These are phyloP conservation scores for Auricularia heimuer DNA, from an alignment of 768 basidiomycete genomes.

Conservation along the genomic window DNA sequence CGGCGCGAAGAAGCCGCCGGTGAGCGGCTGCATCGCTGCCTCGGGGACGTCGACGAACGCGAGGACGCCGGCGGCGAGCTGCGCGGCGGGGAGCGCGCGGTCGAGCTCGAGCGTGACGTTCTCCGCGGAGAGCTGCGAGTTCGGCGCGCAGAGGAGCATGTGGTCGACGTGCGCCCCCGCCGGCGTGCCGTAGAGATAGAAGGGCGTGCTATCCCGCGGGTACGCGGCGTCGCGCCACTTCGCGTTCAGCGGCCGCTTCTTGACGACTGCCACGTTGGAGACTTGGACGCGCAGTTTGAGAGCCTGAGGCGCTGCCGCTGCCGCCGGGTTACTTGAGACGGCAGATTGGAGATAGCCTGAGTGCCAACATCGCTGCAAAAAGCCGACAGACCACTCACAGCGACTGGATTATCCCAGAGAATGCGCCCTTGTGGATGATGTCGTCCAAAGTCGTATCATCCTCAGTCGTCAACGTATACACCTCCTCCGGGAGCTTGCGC, in stretches of 20 bases:
- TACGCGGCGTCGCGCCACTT: slow-evolving; percentile 23
- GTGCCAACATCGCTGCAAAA: no score
- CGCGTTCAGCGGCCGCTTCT: slow-evolving; percentile 21
- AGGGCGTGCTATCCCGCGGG: slow-evolving; percentile 22
- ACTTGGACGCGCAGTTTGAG: slow-evolving; percentile 9
- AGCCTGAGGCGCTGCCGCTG: background rate
- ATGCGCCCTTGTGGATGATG: no score
- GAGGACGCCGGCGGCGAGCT: background rate
- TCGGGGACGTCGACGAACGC: background rate
- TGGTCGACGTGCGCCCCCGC: slow-evolving; percentile 28
- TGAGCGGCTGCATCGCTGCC: background rate
- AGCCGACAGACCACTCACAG: background rate
- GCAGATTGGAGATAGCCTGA: background rate
- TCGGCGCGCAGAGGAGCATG: slow-evolving; percentile 19
- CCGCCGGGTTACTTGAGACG: background rate
- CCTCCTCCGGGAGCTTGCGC: slow-evolving; percentile 6
- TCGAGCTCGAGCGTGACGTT: background rate
- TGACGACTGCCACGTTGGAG: slow-evolving; percentile 24
- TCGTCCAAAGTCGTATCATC: no score
- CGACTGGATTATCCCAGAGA: no score
- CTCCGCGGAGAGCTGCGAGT: slow-evolving; percentile 17
- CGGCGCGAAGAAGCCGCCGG: background rate
- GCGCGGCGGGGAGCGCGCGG: background rate
- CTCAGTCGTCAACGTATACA: background rate
- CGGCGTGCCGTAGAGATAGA: slow-evolving; percentile 31